Evolutionary conservation across 345 rosid genomes (phyloP), one percentile per base, ranked within the genome.

Genomic region (Gossypium turneri): DNA sequence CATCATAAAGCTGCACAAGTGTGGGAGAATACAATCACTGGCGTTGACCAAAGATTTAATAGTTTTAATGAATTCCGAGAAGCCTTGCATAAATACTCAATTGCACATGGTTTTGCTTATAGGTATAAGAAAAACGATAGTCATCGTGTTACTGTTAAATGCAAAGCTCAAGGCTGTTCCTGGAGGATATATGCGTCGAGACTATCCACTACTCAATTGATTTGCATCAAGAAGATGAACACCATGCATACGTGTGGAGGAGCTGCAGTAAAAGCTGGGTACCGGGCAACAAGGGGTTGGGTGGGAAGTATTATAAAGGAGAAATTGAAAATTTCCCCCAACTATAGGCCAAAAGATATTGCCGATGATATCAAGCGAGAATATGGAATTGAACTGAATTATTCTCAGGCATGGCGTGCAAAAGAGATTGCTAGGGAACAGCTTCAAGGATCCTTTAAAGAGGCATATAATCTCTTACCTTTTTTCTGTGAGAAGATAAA

Each of bases 381-480:
- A 75, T 92, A 92, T 73, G 98, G 97, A 73, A 92, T 94, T 74
- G 91, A 94, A 45, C 71, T 94, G 82, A 94, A 91, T 73, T 94
- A 90, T 81, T 90, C 97, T 44, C 98, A 94, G 81, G 95, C 97
- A 45, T 88, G 98, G 97, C 91, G 95, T 50, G 97, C 97, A 8
- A 94, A 90, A 81, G 94, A 94, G 81, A 85, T 91, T 60, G 98
- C 97, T 1, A 85, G 93, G 83, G 94, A 90, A 89, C 97, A 94
- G 88, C 97, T 94, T 80, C 98, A 90, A 72, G 97, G 95, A 58
- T 92, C 98, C 55, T 88, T 84, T 66, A 91, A 91, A 81, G 95
- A 92, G 52, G 91, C 98, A 6, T 94, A 92, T 77, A 86, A 79
- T 86, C 97, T 88, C 68, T 78, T 91, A 63, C 97, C 98, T 0